These are phyloP conservation scores for Claviceps lovelessii DNA, from an alignment of 2,329 filamentous ascomycete genomes.

Conservation along the genomic window DNA sequence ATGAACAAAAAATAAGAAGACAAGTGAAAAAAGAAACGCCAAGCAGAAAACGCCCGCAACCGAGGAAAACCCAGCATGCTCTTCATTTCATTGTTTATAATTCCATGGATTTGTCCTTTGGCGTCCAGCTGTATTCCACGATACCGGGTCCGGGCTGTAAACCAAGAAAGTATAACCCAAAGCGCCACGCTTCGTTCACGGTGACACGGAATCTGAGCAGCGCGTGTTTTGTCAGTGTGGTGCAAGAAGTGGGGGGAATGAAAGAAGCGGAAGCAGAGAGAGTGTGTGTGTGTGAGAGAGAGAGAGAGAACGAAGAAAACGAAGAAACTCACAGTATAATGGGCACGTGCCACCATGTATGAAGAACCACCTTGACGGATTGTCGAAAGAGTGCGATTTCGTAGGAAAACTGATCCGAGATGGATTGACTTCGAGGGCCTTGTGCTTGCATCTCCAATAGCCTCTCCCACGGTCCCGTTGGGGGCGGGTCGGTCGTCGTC, in stretches of 20 bases:
- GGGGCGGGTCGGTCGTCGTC: neutral
- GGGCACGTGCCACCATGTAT: slow-evolving; percentile 57
- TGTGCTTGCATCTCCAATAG: slow-evolving; percentile 15
- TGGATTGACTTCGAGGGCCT: slow-evolving; percentile 13
- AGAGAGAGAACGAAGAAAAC: slow-evolving; percentile 12
- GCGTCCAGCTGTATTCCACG: slow-evolving; percentile 5
- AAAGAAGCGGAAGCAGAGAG: neutral
- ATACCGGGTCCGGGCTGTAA: slow-evolving; percentile 3
- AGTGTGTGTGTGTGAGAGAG: no score
- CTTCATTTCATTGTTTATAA: neutral
- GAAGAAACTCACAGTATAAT: slow-evolving; percentile 45
- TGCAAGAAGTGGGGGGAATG: neutral
- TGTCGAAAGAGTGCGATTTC: slow-evolving; percentile 52
- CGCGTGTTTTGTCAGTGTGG: no score
- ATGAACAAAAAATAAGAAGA: neutral
- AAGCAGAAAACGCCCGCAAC: no score
- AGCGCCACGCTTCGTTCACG: neutral
- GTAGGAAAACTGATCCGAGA: slow-evolving; percentile 43
- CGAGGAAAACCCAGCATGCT: neutral
- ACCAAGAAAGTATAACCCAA: slow-evolving; percentile 6
- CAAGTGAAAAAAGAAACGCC: neutral
- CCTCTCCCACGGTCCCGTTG: neutral
- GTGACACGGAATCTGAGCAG: slow-evolving; percentile 2
- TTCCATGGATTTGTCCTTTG: slow-evolving; percentile 4
- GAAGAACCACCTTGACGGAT: slow-evolving; percentile 51